These are phyloP conservation scores for Phascolomyces articulosus DNA, from an alignment of 371 early-diverging fungal genomes.

Conservation along the genomic window DNA sequence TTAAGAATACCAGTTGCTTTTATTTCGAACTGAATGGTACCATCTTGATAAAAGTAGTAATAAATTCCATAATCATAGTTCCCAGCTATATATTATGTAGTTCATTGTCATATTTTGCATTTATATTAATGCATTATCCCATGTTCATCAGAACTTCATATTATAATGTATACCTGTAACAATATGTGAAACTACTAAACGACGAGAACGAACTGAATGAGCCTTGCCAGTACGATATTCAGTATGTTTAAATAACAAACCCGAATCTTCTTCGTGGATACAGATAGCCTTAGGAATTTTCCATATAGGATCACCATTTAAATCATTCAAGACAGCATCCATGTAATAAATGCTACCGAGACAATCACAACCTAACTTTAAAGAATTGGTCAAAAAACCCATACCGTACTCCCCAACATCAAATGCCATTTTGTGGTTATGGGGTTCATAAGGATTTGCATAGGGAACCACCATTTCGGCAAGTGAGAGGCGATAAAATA, in stretches of 20 bases:
- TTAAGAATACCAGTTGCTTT: constrained; percentile 56
- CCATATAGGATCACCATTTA: constrained; percentile 41
- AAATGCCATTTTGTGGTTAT: constrained; percentile 51
- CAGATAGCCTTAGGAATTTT: constrained; percentile 52
- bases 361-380: constrained; percentile 53
- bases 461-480: constrained; percentile 58
- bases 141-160: neutral
- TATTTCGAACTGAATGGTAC: constrained; percentile 52
- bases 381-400: constrained; percentile 44
- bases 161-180: constrained; percentile 37
- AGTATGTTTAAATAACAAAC: constrained; percentile 54
- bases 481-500: constrained; percentile 46
- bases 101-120: neutral
- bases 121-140: neutral
- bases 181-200: constrained; percentile 52
- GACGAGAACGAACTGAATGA: constrained; percentile 45
- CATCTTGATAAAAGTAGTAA: constrained; percentile 55
- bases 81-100: constrained; percentile 24
- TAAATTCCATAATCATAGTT: constrained; percentile 57
- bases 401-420: constrained; percentile 57
- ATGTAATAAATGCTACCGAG: constrained; percentile 51
- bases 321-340: constrained; percentile 41
- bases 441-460: constrained; percentile 46
- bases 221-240: constrained; percentile 46
- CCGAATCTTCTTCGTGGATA: constrained; percentile 55